Base-by-base conservation (phyloP, 2,329 filamentous ascomycete genomes). In the Clarireedia paspali region DNA sequence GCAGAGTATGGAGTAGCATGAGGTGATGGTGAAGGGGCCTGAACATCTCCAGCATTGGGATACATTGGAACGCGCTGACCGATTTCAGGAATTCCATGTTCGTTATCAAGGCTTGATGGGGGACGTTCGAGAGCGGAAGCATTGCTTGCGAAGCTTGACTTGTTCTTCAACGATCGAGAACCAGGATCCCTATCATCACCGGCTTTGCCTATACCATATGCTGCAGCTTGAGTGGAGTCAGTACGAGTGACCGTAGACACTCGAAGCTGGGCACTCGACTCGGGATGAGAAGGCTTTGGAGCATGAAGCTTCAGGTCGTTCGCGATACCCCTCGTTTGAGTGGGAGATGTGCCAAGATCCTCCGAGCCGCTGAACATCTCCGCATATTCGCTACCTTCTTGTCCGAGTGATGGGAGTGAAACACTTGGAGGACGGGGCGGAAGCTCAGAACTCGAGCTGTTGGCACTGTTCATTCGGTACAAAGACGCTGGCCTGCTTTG, bases 41-140 rank as follows among this genome's bases (percentile, higher is more conserved):
- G 94, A 9, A 97, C 94, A 69, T 97, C 92, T 59, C 94, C 94
- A 45, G 94, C 89, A 69, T 94, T 83, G 53, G 86, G 88, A 68
- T 94, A 87, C 89, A 99, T 94, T 50, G 94, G 94, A 40, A 99
- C 92, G 67, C 91, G 87, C 66, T 89, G 83, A 48, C 92, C 92
- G 63, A 96, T 94, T 68, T 95, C 89, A 2, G 91, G 91, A 64
- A 96, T 96, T 23, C 91, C 92, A 55, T 91, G 85, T 61, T 94
- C 88, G 47, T 92, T 88, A 17, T 87, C 87, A 49, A 48, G 44
- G 60, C 79, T 68, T 12, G 82, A 84, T 46, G 71, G 72, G 6
- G 81, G 81, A 54, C 80, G 79, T 56, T 77, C 74, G 47, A 76
- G 73, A 49, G 62, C 61, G 2, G 67, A 73, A 42, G 71, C 72